Base-by-base conservation (phyloP, 2,329 filamentous ascomycete genomes). In the Colletotrichum sp. region DNA sequence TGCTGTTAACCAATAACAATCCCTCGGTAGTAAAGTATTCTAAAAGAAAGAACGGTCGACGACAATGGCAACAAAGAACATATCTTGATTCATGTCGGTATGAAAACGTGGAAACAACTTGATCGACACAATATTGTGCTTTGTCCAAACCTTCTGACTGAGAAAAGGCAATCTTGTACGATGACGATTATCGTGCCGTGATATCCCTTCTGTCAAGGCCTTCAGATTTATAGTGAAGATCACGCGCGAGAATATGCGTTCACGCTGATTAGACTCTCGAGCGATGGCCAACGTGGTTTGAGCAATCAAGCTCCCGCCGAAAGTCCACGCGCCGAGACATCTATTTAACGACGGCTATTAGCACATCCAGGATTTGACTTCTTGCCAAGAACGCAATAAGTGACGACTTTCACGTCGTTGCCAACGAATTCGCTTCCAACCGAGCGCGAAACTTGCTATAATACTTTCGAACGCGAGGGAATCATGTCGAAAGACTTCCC, bases 51-150 rank as follows among this genome's bases (percentile, higher is more conserved):
- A 8, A 10, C 8, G 36, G 4, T 5, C 2, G 36, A 43, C 8
- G 8, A n/a, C 36, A 9, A 9, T 5, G 5, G 36, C 16, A 9
- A 43, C 8, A 8, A 43, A 43, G 4, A 43, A n/a, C 8, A 2
- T 8, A 38, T 4, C 16, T 43, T 5, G 5, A 2, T 1, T 5
- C 1, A 6, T n/a, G 2, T n/a, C 4, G 36, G 10, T 3, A n/a
- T 43, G 0, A 9, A 2, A 10, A 6, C 4, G 2, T 43, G 36
- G 3, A 43, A 2, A 10, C 1, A 10, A 3, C 16, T n/a, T 43
- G 5, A 2, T 1, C 5, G 5, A n/a, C 16, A 2, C 8, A 8
- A n/a, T 8, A 0, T 5, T 5, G 36, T 5, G 36, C 36, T 43
- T 3, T n/a, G 16, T 43, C 0, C 8, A 18, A 3, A 8, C 4